Evolutionary conservation across 1,284 basidiomycete species (phyloP), one percentile per base, ranked within the genome.

Genomic region (Irpex sp.): DNA sequence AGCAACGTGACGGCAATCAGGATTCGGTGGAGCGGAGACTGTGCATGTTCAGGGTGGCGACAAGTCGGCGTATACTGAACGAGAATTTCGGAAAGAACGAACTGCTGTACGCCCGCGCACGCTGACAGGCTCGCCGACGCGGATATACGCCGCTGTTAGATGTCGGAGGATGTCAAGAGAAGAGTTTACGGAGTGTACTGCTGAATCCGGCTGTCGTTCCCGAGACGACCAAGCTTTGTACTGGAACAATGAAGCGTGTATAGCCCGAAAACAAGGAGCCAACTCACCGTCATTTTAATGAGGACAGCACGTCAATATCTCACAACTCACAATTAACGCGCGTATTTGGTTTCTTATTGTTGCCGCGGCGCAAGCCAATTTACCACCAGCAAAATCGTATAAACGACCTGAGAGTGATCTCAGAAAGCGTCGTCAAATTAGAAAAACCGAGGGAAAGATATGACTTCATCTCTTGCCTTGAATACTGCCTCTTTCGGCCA

Each of bases 61-160:
- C 53, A 55, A 55, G 21, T 55, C 53, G 53, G 53, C 19, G 53
- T 55, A 33, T 55, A 55, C 49, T 55, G 53, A 35, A 55, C 19
- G 26, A 55, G 53, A 55, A 55, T 55, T 55, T 55, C 53, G 53
- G 53, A 35, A 15, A 55, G 9, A 55, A 55, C 11, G 26, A 26
- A 11, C 8, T 21, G 3, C 26, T 33, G 26, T 55, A 15, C 9
- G 17, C 49, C 49, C n/a, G 9, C 3, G 11, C 9, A 46, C 43
- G n/a, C 11, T 19, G 21, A 26, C 17, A 9, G 33, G 11, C 19
- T 31, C 26, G 21, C 33, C 31, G 21, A 15, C 8, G 53, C 53
- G 53, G 53, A 55, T 33, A 31, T 55, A 55, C 9, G 3, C 53
- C 53, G 53, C 53, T 55, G 26, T 31, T 55, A 26, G 15, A 50